Conservation (phyloP, 108 stramenopile species). For the Seminavis robusta region DNA sequence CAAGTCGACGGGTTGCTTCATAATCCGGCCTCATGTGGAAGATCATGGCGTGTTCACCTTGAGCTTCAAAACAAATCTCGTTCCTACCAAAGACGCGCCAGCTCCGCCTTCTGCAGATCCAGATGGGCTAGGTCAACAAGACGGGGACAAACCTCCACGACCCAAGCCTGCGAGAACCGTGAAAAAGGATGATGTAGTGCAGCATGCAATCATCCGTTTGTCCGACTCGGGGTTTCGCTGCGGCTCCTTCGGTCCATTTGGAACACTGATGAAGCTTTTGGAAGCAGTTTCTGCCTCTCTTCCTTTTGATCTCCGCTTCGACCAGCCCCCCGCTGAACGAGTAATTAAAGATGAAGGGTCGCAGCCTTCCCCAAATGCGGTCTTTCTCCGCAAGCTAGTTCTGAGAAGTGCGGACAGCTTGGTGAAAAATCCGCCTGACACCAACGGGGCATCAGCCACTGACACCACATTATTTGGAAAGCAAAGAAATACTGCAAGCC, state of each 20-base stretch:
- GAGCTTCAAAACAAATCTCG: slow-evolving; percentile 83
- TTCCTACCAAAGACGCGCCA: slow-evolving; percentile 36
- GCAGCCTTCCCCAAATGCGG: slow-evolving; percentile 74
- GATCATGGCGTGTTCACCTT: slow-evolving; percentile 87
- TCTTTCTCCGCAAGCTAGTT: slow-evolving; percentile 68
- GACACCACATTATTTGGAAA: too few species aligned
- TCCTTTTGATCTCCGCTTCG: slow-evolving; percentile 77
- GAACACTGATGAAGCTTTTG: slow-evolving; percentile 69
- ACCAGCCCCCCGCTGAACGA: slow-evolving; percentile 71
- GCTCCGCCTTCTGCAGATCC: not conserved
- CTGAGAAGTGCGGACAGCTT: slow-evolving; percentile 19
- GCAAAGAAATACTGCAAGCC: too few species aligned
- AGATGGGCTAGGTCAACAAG: slow-evolving; percentile 1
- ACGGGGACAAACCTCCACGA: slow-evolving; percentile 2
- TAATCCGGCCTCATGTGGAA: slow-evolving; percentile 81
- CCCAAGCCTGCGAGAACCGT: slow-evolving; percentile 25
- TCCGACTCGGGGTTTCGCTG: slow-evolving; percentile 86
- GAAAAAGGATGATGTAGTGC: slow-evolving; percentile 75
- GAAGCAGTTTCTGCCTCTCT: slow-evolving; percentile 81
- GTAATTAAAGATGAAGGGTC: slow-evolving; percentile 70
- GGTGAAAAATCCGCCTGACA: slow-evolving; percentile 8
- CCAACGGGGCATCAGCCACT: too few species aligned
- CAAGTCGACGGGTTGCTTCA: slow-evolving; percentile 62
- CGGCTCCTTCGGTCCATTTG: slow-evolving; percentile 87
- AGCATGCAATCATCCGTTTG: slow-evolving; percentile 85